Conservation (phyloP, 2,329 filamentous ascomycete species). For the Epicoccum sorghinum region DNA sequence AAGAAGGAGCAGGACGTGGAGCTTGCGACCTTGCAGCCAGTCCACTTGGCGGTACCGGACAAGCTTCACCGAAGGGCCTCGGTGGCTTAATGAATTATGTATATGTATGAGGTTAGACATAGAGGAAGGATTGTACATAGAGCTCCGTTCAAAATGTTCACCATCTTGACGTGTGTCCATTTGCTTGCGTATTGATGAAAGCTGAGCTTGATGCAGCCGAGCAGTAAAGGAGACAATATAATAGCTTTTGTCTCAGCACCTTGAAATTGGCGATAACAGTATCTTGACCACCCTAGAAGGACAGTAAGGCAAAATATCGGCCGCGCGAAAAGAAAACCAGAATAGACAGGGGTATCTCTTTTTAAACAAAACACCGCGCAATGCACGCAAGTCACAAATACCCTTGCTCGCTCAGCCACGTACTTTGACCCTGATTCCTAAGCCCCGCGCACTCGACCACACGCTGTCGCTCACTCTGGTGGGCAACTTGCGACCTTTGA, state of each 20-base stretch:
- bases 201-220: no score
- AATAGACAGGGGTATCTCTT: conserved; percentile 37
- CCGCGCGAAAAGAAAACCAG: no score
- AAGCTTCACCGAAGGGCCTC: not conserved
- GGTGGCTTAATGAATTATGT: not conserved
- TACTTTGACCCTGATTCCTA: conserved; percentile 50
- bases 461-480: conserved; percentile 73
- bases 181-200: no score
- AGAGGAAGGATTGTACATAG: no score
- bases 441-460: conserved; percentile 69
- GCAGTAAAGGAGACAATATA: no score
- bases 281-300: no score
- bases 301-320: no score
- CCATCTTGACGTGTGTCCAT: no score
- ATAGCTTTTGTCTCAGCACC: no score
- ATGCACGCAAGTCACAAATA: not conserved
- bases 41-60: not conserved
- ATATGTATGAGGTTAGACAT: not conserved
- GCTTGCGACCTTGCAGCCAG: not conserved
- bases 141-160: no score
- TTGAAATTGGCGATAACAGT: no score
- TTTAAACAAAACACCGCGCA: conserved; percentile 22
- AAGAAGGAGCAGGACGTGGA: not conserved
- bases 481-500: conserved; percentile 81
- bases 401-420: conserved; percentile 7